Conservation (phyloP, 176 grass and related monocot species). For the Otatea glauca region DNA sequence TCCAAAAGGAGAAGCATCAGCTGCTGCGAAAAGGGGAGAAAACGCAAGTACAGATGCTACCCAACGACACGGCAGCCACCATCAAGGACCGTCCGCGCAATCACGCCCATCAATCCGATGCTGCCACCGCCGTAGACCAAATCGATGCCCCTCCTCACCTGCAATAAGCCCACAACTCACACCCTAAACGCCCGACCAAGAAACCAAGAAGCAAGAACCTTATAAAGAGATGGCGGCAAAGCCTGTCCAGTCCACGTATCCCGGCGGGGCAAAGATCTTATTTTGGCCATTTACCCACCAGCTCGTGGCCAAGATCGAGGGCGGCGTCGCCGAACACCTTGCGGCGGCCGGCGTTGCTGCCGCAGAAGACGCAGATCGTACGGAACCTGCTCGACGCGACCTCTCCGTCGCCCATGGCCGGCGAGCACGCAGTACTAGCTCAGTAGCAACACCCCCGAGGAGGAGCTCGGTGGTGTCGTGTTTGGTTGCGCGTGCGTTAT, state of each 20-base stretch:
- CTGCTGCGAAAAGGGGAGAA: not conserved
- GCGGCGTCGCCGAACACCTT: conserved; percentile 80
- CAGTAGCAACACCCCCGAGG: not conserved
- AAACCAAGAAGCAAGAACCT: not conserved
- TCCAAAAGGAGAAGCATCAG: not conserved
- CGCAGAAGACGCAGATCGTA: conserved; percentile 89
- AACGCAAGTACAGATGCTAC: conserved; percentile 27
- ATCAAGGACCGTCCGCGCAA: conserved; percentile 66
- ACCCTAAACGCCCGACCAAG: not conserved
- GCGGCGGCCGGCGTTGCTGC: conserved; percentile 78
- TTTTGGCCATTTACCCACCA: conserved; percentile 47
- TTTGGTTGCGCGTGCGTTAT: conserved; percentile 39
- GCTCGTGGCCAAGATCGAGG: conserved; percentile 78
- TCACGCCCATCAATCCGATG: conserved; percentile 89
- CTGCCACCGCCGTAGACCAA: conserved; percentile 89
- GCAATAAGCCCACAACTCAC: conserved; percentile 2
- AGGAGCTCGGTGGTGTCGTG: conserved; percentile 31
- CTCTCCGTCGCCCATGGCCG: conserved; percentile 43
- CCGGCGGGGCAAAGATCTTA: not conserved
- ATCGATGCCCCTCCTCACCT: conserved; percentile 68
- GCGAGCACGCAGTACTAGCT: not conserved
- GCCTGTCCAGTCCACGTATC: not conserved
- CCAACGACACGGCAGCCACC: conserved; percentile 82
- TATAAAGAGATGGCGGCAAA: not conserved
- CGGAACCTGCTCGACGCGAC: conserved; percentile 59